These are phyloP conservation scores for Colletotrichum sojae DNA, from an alignment of 2,329 filamentous ascomycete species.

Conservation along the genomic window DNA sequence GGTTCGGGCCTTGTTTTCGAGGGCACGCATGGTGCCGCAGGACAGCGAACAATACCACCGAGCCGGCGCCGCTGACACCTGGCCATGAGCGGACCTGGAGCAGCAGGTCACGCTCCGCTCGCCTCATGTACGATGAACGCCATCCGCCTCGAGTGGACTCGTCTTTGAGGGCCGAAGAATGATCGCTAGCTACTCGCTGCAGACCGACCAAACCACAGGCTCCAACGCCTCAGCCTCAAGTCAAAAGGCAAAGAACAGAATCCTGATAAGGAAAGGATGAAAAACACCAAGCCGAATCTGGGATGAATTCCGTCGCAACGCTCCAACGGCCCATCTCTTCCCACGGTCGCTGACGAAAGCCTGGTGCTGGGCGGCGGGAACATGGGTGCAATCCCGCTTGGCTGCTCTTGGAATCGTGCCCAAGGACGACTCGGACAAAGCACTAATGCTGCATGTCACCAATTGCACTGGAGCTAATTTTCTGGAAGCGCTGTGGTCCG, in stretches of 20 bases:
- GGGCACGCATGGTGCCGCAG: slow-evolving; percentile 27
- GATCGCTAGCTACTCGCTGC: background rate
- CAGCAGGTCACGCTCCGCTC: slow-evolving; percentile 18
- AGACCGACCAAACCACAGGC: background rate
- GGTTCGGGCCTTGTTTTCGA: background rate
- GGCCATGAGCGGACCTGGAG: background rate
- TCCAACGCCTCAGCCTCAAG: slow-evolving; percentile 16
- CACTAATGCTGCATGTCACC: slow-evolving; percentile 41
- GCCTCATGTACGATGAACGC: background rate
- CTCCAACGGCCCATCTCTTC: slow-evolving; percentile 32
- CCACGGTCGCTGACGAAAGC: slow-evolving; percentile 34
- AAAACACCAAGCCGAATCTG: slow-evolving; percentile 39
- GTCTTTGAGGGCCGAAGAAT: background rate
- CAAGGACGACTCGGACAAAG: slow-evolving; percentile 28
- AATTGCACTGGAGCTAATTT: slow-evolving; percentile 32
- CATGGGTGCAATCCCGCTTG: slow-evolving; percentile 34
- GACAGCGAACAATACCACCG: slow-evolving; percentile 6
- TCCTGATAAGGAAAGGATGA: slow-evolving; percentile 21
- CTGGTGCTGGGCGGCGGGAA: slow-evolving; percentile 30
- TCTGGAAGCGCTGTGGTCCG: slow-evolving; percentile 28
- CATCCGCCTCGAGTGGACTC: background rate
- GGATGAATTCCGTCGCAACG: slow-evolving; percentile 33
- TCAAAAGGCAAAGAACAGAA: slow-evolving; percentile 8
- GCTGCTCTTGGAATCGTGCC: slow-evolving; percentile 32
- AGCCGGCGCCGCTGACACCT: slow-evolving; percentile 17